phyloP scores from a whole-genome alignment of 495 filamentous ascomycete species.

The Chaetomium cochliodes region DNA sequence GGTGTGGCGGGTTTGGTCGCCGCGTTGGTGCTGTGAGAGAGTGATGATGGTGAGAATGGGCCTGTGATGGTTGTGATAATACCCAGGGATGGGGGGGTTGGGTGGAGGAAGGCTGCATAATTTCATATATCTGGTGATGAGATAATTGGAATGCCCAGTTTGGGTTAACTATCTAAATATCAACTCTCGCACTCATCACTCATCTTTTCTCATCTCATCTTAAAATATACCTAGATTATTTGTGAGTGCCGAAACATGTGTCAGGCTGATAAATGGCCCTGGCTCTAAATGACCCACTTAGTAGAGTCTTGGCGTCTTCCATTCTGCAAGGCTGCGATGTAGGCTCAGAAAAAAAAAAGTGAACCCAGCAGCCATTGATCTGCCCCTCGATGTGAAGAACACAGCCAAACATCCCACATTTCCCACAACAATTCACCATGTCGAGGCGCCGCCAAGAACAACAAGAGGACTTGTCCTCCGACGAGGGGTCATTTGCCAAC shows the following conservation, averaged over 20 bases:
- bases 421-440: constrained; percentile 14
- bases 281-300: neutral
- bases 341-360: constrained; percentile 41
- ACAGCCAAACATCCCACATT: constrained; percentile 7
- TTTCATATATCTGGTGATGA: no score
- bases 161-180: no score
- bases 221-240: no score
- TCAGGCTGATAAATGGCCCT: constrained; percentile 20
- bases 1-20: constrained; percentile 21
- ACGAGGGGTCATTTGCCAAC: constrained; percentile 35
- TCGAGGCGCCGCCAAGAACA: constrained; percentile 22
- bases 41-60: no score
- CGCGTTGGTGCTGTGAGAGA: constrained; percentile 20
- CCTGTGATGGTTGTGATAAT: neutral
- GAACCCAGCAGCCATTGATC: constrained; percentile 15
- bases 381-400: constrained; percentile 21
- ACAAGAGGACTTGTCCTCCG: constrained; percentile 28
- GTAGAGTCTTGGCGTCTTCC: constrained; percentile 2
- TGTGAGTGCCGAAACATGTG: neutral
- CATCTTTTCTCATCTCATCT: no score
- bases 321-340: no score
- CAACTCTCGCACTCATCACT: no score
- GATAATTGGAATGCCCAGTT: no score
- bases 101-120: no score
- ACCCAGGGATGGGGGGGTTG: neutral